A percentile compares a stretch with the other conserved stretches of the same genome.
Evolutionary conservation across 306 rosid genomes (phyloP).

Genomic region (Ochetophila trinervis): DNA sequence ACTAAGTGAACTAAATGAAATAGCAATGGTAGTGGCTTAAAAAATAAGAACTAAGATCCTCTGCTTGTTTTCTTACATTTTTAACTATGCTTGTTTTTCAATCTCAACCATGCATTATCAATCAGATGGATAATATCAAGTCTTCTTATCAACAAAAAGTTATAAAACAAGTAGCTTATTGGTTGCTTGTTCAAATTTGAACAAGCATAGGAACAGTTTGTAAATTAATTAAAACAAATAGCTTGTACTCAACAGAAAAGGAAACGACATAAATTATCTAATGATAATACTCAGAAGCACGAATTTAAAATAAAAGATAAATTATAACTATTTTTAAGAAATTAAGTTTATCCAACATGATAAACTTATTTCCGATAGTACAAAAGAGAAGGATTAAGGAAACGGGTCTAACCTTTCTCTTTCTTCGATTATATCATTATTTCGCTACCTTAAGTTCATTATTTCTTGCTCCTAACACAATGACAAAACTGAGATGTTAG

Average conservation of each 20-base stretch:
- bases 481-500: slow-evolving; percentile 11
- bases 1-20: neutral
- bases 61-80: no score
- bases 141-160: no score
- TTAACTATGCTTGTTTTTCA: no score
- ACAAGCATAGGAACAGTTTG: neutral
- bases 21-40: neutral
- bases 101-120: no score
- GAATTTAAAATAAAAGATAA: slow-evolving; percentile 5
- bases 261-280: neutral
- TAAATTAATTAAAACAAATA: neutral
- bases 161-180: no score
- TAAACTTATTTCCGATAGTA: neutral
- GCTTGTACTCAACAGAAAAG: neutral
- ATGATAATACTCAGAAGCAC: neutral
- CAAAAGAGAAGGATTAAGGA: neutral
- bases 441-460: slow-evolving; percentile 47
- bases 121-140: no score
- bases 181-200: neutral
- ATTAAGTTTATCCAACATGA: slow-evolving; percentile 1
- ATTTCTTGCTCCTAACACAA: slow-evolving; percentile 64
- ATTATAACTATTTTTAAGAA: slow-evolving; percentile 21
- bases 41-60: no score
- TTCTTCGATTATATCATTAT: slow-evolving; percentile 63
- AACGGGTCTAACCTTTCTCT: slow-evolving; percentile 61